Evolutionary conservation across 495 filamentous ascomycete species (phyloP).

Genomic region (Margaritispora aquatica): DNA sequence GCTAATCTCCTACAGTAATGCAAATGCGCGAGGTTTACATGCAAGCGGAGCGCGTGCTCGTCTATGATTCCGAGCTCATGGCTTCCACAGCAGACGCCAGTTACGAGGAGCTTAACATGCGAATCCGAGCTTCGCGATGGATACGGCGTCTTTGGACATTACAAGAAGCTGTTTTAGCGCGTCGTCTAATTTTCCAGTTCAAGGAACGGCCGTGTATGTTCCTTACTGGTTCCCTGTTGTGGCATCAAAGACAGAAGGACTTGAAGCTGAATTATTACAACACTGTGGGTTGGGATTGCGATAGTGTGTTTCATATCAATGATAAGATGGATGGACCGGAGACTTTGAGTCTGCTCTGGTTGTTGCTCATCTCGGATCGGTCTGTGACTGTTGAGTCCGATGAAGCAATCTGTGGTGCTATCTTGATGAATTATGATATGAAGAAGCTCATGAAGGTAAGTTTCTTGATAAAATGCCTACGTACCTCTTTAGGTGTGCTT

Average conservation of each 20-base stretch:
- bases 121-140: constrained; percentile 22
- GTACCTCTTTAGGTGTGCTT: too few relatives aligned
- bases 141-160: constrained; percentile 27
- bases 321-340: background rate
- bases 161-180: constrained; percentile 26
- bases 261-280: background rate
- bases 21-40: constrained; percentile 25
- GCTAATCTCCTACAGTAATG: constrained; percentile 10
- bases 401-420: constrained; percentile 7
- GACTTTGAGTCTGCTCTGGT: background rate
- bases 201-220: background rate
- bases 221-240: background rate
- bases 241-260: background rate
- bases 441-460: background rate
- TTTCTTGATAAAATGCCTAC: too few relatives aligned
- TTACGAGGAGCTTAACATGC: constrained; percentile 18
- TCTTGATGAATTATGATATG: constrained; percentile 8
- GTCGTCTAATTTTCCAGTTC: constrained; percentile 22
- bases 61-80: constrained; percentile 27
- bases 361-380: background rate
- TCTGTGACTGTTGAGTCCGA: background rate
- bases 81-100: background rate
- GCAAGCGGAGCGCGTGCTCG: constrained; percentile 22
- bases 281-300: constrained; percentile 6
- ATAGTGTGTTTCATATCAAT: background rate